A percentile compares a stretch with the other conserved stretches of the same genome.
These are phyloP conservation scores for Fraxinus floribunda DNA, from an alignment of 305 asterid genomes.

Conservation along the genomic window DNA sequence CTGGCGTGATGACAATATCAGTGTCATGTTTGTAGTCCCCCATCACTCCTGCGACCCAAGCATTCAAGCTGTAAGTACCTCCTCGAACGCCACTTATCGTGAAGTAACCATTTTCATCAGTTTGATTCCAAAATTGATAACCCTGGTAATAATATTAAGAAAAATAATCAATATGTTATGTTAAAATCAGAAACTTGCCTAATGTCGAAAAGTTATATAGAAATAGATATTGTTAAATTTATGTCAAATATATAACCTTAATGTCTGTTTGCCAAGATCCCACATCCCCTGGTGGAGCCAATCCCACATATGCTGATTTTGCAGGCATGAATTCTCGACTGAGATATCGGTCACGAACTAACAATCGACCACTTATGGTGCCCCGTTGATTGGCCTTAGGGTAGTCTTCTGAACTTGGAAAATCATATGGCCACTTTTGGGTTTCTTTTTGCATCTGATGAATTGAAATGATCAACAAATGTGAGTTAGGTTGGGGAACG, in stretches of 20 bases:
- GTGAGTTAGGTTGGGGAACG: not conserved
- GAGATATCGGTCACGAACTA: conserved; percentile 44
- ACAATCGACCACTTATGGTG: conserved; percentile 39
- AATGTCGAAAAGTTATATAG: not conserved
- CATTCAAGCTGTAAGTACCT: conserved; percentile 54
- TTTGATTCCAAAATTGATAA: conserved; percentile 69
- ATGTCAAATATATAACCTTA: conserved; percentile 35
- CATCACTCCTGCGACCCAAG: conserved; percentile 67
- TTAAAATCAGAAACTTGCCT: no score
- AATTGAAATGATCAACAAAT: not conserved
- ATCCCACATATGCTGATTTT: conserved; percentile 47
- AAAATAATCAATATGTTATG: not conserved
- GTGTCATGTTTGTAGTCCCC: conserved; percentile 54
- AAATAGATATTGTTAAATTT: not conserved
- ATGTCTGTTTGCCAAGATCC: conserved; percentile 68
- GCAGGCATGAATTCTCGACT: conserved; percentile 30
- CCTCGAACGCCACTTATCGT: conserved; percentile 37
- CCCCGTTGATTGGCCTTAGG: conserved; percentile 44
- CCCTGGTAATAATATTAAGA: conserved; percentile 40
- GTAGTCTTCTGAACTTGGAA: conserved; percentile 45
- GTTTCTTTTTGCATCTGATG: conserved; percentile 43
- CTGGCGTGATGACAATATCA: conserved; percentile 39
- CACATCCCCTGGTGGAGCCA: conserved; percentile 51
- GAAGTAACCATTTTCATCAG: conserved; percentile 49
- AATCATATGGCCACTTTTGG: conserved; percentile 61